Base-by-base conservation (phyloP, 768 basidiomycete species). In the Boletus pseudo-olivaceus region DNA sequence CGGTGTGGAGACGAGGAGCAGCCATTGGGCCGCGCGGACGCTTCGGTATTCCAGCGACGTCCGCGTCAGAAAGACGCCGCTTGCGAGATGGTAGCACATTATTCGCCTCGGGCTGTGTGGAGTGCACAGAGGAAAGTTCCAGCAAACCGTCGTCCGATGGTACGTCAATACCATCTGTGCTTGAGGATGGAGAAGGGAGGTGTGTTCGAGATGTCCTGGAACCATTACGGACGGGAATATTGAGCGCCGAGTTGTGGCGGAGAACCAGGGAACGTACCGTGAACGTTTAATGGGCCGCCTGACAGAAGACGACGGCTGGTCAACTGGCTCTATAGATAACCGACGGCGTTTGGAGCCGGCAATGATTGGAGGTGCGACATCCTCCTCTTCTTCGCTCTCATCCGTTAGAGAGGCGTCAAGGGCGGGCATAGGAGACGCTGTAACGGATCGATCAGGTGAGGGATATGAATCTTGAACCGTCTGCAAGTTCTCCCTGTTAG, bases 51-150 rank as follows among this genome's bases (percentile, higher is more conserved):
- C 38, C 33, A 0, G 56, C 35, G 2, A 37, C 41, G 8, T 68
- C 71, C 3, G 63, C 53, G 11, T 75, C 71, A 2, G 76, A 78
- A 12, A 75, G 45, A 5, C 72, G 66, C 37, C 77, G 73, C 55
- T 78, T 77, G 43, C 54, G 60, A 59, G 54, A 48, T 38, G n/a
- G 34, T n/a, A 37, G 2, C 2, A 20, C 30, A 15, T n/a, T 1
- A n/a, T 34, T 41, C 11, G 7, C 47, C 14, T 47, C 37, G 4
- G 46, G 19, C 5, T 7, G 47, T 0, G 32, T 35, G 29, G 29
- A 15, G 20, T 34, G n/a, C 2, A n/a, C 19, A 19, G 12, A 1
- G 19, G 34, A 20, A 53, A 38, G 19, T 26, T 45, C 39, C 1
- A 20, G 48, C 3, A 49, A 55, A 33, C 27, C 8, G 29, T 33